Conservation (phyloP, 148 eudicot genomes). For the Camellia japonica region DNA sequence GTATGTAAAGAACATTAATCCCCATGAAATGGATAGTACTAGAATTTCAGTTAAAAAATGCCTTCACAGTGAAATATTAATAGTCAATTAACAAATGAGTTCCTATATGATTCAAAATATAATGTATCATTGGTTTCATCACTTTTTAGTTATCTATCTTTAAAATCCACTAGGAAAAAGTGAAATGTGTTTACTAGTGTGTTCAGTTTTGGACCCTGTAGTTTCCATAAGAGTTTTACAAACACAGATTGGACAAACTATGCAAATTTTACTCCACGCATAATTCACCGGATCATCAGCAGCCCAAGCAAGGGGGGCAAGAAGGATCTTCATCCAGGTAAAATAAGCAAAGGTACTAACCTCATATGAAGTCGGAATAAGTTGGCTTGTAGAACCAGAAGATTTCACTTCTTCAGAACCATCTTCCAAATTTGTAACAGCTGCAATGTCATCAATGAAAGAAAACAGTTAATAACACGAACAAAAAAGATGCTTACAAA, state of each 20-base stretch:
- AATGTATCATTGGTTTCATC: not conserved
- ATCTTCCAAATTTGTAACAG: conserved; percentile 31
- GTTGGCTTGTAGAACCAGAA: conserved; percentile 42
- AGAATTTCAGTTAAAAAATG: not conserved
- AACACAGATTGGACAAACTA: not conserved
- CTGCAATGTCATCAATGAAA: conserved; percentile 19
- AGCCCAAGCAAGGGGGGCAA: not conserved
- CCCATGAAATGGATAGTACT: not conserved
- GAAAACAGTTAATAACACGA: not conserved
- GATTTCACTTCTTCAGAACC: conserved; percentile 29
- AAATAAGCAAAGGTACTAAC: conserved; percentile 26
- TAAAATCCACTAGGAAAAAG: not conserved
- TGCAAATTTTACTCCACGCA: not conserved
- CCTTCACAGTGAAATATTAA: not conserved
- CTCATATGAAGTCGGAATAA: conserved; percentile 54
- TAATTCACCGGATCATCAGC: not conserved
- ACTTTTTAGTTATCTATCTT: not conserved
- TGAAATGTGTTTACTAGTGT: not conserved
- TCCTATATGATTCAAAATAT: not conserved
- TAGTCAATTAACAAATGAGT: not conserved
- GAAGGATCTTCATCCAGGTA: conserved; percentile 2
- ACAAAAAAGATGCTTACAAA: not conserved
- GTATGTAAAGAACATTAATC: no score
- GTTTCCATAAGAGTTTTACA: not conserved
- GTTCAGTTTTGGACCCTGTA: not conserved